phyloP scores from a whole-genome alignment of 1,284 basidiomycete species.

The Malassezia equina region DNA sequence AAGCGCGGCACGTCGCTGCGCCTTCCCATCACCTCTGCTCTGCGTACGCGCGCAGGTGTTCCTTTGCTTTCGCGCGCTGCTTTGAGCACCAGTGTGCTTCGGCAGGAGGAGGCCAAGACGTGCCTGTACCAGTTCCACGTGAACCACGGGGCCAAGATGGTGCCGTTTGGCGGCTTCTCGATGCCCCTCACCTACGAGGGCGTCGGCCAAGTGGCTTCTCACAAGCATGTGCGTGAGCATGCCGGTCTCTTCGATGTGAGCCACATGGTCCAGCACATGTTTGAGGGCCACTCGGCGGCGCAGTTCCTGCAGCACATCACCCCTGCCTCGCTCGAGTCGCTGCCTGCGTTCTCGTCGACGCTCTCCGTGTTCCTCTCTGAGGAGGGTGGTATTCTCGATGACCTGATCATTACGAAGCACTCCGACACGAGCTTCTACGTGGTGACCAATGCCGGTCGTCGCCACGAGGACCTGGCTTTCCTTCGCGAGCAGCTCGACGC shows the following conservation, averaged over 20 bases:
- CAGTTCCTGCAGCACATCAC: slow-evolving; percentile 72
- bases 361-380: slow-evolving; percentile 75
- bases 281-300: slow-evolving; percentile 46
- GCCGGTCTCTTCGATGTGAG: slow-evolving; percentile 93
- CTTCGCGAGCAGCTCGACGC: slow-evolving; percentile 58
- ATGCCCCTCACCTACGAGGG: slow-evolving; percentile 82
- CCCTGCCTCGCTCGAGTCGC: slow-evolving; percentile 54
- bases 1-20: neutral
- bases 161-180: slow-evolving; percentile 84
- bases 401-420: slow-evolving; percentile 55
- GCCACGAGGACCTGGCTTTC: slow-evolving; percentile 70
- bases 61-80: neutral
- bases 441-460: slow-evolving; percentile 87
- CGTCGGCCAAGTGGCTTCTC: slow-evolving; percentile 62
- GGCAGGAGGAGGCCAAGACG: slow-evolving; percentile 51
- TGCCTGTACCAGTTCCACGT: slow-evolving; percentile 85
- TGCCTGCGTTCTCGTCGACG: slow-evolving; percentile 65
- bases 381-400: slow-evolving; percentile 87
- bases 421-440: slow-evolving; percentile 64
- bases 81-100: neutral
- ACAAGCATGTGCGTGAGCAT: slow-evolving; percentile 73
- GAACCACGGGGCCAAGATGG: slow-evolving; percentile 79
- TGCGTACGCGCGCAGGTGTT: neutral
- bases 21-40: neutral
- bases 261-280: slow-evolving; percentile 66